A percentile compares a stretch with the other conserved stretches of the same genome.
Evolutionary conservation across 352 stramenopile genomes (phyloP).

Genomic region (Hyaloperonospora arabidopsidis): DNA sequence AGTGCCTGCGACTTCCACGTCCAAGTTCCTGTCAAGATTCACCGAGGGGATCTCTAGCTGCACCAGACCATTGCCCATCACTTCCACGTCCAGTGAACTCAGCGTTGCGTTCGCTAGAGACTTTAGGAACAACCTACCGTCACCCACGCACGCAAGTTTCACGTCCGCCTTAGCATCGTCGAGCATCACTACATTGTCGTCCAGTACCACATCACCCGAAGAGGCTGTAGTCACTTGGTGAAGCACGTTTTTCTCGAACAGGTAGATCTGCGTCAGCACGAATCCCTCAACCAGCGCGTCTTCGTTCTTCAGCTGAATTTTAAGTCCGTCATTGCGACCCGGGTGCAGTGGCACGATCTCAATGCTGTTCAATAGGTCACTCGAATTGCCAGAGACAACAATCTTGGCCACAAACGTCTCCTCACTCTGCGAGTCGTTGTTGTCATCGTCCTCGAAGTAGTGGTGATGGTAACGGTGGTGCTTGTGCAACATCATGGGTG

Average conservation of each 20-base stretch:
- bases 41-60: slow-evolving; percentile 30
- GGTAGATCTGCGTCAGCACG: slow-evolving; percentile 46
- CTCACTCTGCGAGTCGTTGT: slow-evolving; percentile 12
- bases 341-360: slow-evolving; percentile 36
- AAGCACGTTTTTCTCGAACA: slow-evolving; percentile 42
- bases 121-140: slow-evolving; percentile 37
- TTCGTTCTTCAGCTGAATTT: slow-evolving; percentile 49
- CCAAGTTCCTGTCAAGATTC: slow-evolving; percentile 20
- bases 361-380: slow-evolving; percentile 40
- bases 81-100: slow-evolving; percentile 28
- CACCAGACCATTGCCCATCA: slow-evolving; percentile 27
- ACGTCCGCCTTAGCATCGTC: slow-evolving; percentile 33
- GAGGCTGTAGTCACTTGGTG: slow-evolving; percentile 31
- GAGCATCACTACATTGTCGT: slow-evolving; percentile 36
- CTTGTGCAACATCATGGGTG: slow-evolving; percentile 30
- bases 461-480: slow-evolving; percentile 16
- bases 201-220: slow-evolving; percentile 36
- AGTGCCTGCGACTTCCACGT: slow-evolving; percentile 36
- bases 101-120: slow-evolving; percentile 23
- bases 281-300: slow-evolving; percentile 39
- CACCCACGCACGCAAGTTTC: slow-evolving; percentile 32
- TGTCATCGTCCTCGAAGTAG: slow-evolving; percentile 14
- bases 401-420: slow-evolving; percentile 41
- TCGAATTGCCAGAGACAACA: slow-evolving; percentile 49
- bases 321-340: slow-evolving; percentile 35